A percentile compares a stretch with the other conserved stretches of the same genome.
Evolutionary conservation across 2,329 filamentous ascomycete species (phyloP).

Genomic region (Onygena corvina): DNA sequence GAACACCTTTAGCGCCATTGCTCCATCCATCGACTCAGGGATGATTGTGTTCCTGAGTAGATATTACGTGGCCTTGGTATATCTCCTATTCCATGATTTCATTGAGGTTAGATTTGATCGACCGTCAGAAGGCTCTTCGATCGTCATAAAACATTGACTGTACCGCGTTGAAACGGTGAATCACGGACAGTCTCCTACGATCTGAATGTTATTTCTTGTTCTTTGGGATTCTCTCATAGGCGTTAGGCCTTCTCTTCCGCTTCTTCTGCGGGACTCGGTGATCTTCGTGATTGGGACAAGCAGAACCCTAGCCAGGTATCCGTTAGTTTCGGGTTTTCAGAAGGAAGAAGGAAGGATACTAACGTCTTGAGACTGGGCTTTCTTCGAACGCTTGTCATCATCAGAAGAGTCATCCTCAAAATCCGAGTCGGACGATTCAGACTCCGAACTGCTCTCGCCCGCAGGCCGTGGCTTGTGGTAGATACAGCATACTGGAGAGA

Average conservation of each 20-base stretch:
- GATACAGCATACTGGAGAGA: conserved; percentile 82
- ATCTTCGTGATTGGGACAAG: not conserved
- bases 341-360: not conserved
- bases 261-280: conserved; percentile 12
- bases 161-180: not conserved
- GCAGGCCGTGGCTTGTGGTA: conserved; percentile 76
- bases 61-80: too few relatives aligned
- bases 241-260: conserved; percentile 29
- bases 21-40: too few relatives aligned
- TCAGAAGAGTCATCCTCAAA: conserved; percentile 39
- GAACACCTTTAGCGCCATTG: too few relatives aligned
- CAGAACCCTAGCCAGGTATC: not conserved
- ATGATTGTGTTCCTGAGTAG: too few relatives aligned
- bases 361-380: not conserved
- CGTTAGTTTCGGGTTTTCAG: not conserved
- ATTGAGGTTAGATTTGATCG: too few relatives aligned
- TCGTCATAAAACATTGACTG: too few relatives aligned
- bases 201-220: conserved; percentile 5
- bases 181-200: not conserved
- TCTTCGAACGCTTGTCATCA: conserved; percentile 16
- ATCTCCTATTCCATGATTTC: too few relatives aligned
- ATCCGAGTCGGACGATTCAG: conserved; percentile 41
- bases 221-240: conserved; percentile 37
- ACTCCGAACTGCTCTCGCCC: conserved; percentile 63
- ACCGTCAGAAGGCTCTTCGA: too few relatives aligned